A percentile compares a stretch with the other conserved stretches of the same genome.
phyloP scores from a whole-genome alignment of 2,329 filamentous ascomycete species.

The Plectosphaerella sp. region DNA sequence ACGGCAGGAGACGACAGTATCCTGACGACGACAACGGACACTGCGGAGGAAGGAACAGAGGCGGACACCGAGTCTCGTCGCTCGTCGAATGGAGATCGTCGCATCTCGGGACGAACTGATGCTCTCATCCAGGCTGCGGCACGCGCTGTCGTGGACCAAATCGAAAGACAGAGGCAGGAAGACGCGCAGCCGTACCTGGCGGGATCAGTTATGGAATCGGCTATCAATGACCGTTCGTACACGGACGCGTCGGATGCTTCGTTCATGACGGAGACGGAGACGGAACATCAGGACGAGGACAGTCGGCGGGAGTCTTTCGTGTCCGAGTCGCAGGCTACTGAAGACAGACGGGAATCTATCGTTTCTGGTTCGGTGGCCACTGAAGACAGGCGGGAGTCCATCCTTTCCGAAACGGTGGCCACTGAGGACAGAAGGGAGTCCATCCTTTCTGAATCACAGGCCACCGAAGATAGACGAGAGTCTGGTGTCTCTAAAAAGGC shows the following conservation, averaged over 20 bases:
- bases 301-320: constrained; percentile 5
- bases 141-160: constrained; percentile 42
- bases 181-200: constrained; percentile 5
- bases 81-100: constrained; percentile 21
- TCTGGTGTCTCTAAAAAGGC: no score
- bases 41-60: constrained; percentile 1
- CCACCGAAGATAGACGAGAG: background rate
- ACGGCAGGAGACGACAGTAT: background rate
- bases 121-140: constrained; percentile 50
- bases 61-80: constrained; percentile 5
- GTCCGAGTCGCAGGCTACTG: constrained; percentile 5
- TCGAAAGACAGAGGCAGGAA: constrained; percentile 28
- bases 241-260: constrained; percentile 19
- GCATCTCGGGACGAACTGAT: constrained; percentile 41
- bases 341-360: background rate
- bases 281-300: background rate
- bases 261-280: constrained; percentile 19
- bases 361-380: no score
- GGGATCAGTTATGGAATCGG: constrained; percentile 25
- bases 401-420: no score
- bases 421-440: no score
- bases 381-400: no score
- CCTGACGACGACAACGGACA: background rate
- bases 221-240: constrained; percentile 21
- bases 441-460: no score